Conservation (phyloP, 1,284 basidiomycete genomes). For the Spongiforma sp. region DNA sequence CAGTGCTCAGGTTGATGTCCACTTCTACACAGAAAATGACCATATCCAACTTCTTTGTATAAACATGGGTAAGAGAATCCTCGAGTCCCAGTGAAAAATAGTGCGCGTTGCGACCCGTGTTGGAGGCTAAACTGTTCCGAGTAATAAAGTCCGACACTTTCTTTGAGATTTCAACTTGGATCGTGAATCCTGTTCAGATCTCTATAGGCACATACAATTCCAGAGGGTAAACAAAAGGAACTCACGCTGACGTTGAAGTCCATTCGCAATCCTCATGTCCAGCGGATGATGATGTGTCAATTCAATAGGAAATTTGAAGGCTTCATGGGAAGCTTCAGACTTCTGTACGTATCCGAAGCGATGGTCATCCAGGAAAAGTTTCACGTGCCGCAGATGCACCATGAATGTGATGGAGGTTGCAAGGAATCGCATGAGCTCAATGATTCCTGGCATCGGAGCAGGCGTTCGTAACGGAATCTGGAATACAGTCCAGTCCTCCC, state of each 20-base stretch:
- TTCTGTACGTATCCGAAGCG: conserved; percentile 81
- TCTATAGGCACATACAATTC: no score
- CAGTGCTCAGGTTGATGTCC: conserved; percentile 73
- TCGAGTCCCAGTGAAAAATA: no score
- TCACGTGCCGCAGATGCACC: conserved; percentile 77
- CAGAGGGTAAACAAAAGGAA: neutral
- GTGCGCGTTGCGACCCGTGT: no score
- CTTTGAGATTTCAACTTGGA: conserved; percentile 84
- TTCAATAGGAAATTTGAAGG: conserved; percentile 53
- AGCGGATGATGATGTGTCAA: conserved; percentile 26
- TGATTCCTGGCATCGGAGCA: conserved; percentile 79
- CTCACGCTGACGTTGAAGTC: conserved; percentile 29
- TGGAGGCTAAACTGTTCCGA: no score
- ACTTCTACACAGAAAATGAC: conserved; percentile 87
- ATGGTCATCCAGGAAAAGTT: conserved; percentile 81
- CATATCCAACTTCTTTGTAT: no score
- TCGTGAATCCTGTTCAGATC: conserved; percentile 63
- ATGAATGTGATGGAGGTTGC: conserved; percentile 97
- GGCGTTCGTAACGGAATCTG: conserved; percentile 90
- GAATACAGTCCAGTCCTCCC: conserved; percentile 98
- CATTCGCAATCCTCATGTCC: conserved; percentile 29
- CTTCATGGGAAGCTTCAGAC: conserved; percentile 60
- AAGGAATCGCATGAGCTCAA: conserved; percentile 91
- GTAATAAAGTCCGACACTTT: no score
- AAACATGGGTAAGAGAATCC: no score